Conservation (phyloP, 345 rosid species). For the Microcos paniculata region DNA sequence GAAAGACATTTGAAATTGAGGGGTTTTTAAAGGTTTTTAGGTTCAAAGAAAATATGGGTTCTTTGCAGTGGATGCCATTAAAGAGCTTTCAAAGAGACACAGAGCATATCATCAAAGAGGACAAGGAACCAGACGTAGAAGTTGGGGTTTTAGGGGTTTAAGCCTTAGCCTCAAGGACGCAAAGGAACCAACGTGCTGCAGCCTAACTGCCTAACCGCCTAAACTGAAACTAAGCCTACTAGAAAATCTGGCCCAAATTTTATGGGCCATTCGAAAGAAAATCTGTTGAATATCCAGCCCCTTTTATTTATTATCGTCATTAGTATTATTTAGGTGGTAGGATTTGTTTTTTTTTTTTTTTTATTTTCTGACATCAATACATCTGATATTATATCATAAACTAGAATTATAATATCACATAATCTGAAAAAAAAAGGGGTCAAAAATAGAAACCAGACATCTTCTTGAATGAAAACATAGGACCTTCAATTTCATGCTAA, state of each 20-base stretch:
- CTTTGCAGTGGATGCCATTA: neutral
- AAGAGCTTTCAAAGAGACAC: neutral
- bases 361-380: no score
- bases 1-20: slow-evolving; percentile 23
- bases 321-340: no score
- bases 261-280: no score
- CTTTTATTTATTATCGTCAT: no score
- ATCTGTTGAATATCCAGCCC: neutral
- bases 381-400: no score
- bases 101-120: neutral
- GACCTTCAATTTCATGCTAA: no score
- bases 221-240: neutral
- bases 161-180: neutral
- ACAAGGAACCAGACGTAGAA: no score
- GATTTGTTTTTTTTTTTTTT: no score
- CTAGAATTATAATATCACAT: no score
- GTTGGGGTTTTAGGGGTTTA: neutral
- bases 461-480: no score
- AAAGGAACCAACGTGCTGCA: neutral
- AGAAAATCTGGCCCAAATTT: neutral
- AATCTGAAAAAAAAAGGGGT: no score
- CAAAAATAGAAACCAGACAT: no score
- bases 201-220: neutral
- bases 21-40: slow-evolving; percentile 12
- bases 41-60: neutral